Evolutionary conservation across 306 rosid genomes (phyloP).

Genomic region (Fagus sylvatica): DNA sequence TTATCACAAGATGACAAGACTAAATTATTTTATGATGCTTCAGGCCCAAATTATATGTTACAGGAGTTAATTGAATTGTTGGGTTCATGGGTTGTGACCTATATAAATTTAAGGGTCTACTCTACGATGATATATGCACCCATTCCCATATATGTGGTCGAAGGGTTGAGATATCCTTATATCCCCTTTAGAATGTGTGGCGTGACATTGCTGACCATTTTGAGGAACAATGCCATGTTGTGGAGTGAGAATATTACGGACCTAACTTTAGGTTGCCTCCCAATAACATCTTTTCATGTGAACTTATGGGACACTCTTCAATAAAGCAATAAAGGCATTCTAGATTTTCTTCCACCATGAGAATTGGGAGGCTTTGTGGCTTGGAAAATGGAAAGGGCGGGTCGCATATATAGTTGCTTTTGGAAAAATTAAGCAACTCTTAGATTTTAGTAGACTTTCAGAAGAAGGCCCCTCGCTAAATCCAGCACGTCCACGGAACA

Average conservation of each 20-base stretch:
- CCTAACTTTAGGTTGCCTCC: slow-evolving; percentile 45
- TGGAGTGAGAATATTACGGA: slow-evolving; percentile 35
- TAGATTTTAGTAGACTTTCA: not conserved
- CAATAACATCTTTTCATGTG: slow-evolving; percentile 51
- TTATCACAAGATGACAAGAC: too few species aligned
- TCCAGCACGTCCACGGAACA: slow-evolving; percentile 53
- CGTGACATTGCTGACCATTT: slow-evolving; percentile 42
- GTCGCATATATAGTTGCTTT: slow-evolving; percentile 8
- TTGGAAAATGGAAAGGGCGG: not conserved
- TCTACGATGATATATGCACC: not conserved
- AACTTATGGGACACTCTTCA: slow-evolving; percentile 26
- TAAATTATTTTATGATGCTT: too few species aligned
- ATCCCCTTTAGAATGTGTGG: slow-evolving; percentile 8
- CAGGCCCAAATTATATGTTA: too few species aligned
- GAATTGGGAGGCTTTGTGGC: slow-evolving; percentile 18
- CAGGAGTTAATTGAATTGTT: too few species aligned
- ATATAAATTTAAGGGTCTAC: not conserved
- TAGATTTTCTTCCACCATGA: slow-evolving; percentile 13
- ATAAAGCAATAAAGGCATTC: slow-evolving; percentile 2
- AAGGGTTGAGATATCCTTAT: not conserved
- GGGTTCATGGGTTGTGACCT: not conserved
- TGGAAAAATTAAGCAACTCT: slow-evolving; percentile 2
- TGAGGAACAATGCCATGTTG: slow-evolving; percentile 19
- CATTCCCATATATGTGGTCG: not conserved
- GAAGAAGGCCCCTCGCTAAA: slow-evolving; percentile 18